These are phyloP conservation scores for Botrytis hyacinthi DNA, from an alignment of 2,329 filamentous ascomycete genomes.

Conservation along the genomic window DNA sequence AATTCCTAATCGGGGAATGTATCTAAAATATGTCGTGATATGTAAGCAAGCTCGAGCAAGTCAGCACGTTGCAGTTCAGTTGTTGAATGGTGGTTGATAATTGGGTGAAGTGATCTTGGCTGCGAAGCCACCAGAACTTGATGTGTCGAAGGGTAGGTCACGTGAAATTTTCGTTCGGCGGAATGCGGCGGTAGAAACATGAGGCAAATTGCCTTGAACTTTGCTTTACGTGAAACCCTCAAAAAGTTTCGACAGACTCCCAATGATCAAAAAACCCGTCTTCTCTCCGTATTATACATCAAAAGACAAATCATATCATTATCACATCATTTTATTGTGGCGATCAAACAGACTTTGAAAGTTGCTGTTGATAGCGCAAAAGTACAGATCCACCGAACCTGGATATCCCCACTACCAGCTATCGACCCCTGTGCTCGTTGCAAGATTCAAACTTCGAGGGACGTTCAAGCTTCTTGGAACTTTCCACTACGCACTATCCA, in stretches of 20 bases:
- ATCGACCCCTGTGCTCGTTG: neutral
- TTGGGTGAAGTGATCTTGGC: neutral
- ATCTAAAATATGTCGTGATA: neutral
- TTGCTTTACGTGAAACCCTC: neutral
- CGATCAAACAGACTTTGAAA: neutral
- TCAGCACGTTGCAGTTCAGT: neutral
- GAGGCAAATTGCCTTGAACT: neutral
- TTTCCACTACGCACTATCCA: neutral
- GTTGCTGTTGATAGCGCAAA: neutral
- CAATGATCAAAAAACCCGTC: neutral
- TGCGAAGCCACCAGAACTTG: neutral
- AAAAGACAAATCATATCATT: neutral
- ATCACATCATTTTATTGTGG: no score
- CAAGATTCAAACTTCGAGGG: neutral
- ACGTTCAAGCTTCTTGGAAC: neutral
- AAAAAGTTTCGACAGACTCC: neutral
- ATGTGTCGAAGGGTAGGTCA: neutral
- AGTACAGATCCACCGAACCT: neutral
- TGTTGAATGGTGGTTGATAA: neutral
- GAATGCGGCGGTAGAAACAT: neutral
- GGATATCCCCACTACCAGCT: neutral
- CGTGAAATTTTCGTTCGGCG: neutral
- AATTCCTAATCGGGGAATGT: neutral
- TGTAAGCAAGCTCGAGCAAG: conserved; percentile 3
- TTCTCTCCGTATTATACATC: neutral